Base-by-base conservation (phyloP, 768 basidiomycete genomes). In the Lentinula aciculospora region DNA sequence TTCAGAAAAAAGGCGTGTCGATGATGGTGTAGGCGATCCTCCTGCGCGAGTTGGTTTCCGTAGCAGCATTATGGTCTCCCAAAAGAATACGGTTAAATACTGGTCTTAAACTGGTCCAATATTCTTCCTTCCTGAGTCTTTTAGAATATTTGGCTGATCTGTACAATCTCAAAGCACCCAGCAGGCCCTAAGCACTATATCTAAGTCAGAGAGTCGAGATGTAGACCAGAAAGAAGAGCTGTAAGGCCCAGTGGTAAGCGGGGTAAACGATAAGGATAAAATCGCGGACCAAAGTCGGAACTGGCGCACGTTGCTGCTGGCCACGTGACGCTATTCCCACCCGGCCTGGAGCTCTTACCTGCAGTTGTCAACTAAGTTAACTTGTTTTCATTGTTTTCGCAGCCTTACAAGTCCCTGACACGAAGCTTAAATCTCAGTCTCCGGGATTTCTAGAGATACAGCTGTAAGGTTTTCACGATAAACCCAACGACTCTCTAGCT, bases 1-100 rank as follows among this genome's bases (percentile, higher is more conserved):
- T 31, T 57, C 56, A 37, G 56, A 32, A 31, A 57, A 57, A 27
- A 45, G 31, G 19, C 56, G 56, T 45, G 56, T 15, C 0, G 56
- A 27, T 25, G 56, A 57, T 8, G 56, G 34, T 25, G 46, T 37
- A 17, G 56, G 46, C 10, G 56, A 57, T 17, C 40, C 42, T 19
- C 40, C 40, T 17, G 42, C 44, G 45, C 21, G 54, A 1, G 42
- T 31, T 44, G 54, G 54, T 28, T 56, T 56, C 3, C 54, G 54
- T 9, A 56, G 54, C 28, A 56, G 32, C 54, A 56, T 56, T 29
- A 39, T n/a, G n/a, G 23, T 9, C 9, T 29, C 21, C 49, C 32
- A 8, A 23, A 21, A 23, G 9, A 21, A 44, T 23, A 44, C 10
- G 37, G 37, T 17, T 39, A 39, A 2, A 34, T n/a, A n/a, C 17